These are phyloP conservation scores for Colletotrichum theobromicola DNA, from an alignment of 2,329 filamentous ascomycete genomes.

Conservation along the genomic window DNA sequence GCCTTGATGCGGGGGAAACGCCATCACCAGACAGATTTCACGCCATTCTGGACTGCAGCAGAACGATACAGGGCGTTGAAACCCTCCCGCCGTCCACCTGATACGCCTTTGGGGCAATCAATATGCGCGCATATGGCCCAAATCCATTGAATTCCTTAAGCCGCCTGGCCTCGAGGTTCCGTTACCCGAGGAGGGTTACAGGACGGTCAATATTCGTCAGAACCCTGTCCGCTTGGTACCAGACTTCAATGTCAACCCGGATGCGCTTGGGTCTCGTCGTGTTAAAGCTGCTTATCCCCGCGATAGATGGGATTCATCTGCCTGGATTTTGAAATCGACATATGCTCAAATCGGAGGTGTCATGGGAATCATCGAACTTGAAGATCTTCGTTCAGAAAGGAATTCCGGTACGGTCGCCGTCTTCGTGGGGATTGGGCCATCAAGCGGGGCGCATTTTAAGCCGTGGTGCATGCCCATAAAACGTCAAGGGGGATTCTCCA, in stretches of 20 bases:
- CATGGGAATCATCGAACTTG: background rate
- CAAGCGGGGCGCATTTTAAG: background rate
- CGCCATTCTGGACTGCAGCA: background rate
- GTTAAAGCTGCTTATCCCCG: background rate
- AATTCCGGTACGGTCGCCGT: background rate
- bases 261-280: background rate
- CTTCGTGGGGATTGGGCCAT: background rate
- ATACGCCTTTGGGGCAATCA: background rate
- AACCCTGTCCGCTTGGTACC: background rate
- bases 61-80: background rate
- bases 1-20: accelerated
- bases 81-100: background rate
- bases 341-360: background rate
- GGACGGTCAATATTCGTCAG: background rate
- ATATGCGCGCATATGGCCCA: background rate
- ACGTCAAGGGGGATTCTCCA: background rate
- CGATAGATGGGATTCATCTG: background rate
- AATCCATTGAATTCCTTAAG: background rate
- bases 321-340: background rate
- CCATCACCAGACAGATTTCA: background rate
- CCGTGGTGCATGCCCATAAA: background rate
- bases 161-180: background rate
- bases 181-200: background rate
- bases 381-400: background rate
- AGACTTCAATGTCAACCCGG: background rate